Conservation (phyloP, 306 rosid genomes). For the Psophocarpus tetragonolobus region DNA sequence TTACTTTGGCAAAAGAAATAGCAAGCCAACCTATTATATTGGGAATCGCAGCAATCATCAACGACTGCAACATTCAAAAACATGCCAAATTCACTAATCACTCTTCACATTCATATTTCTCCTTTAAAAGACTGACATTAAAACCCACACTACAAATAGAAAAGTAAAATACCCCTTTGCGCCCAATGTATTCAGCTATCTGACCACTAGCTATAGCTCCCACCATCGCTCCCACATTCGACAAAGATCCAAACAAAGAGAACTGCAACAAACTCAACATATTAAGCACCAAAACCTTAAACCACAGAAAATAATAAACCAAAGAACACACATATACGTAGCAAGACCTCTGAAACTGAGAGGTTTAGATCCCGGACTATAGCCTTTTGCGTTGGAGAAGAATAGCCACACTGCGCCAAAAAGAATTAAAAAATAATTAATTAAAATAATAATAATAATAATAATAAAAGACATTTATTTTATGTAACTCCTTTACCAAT, state of each 20-base stretch:
- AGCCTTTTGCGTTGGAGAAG: conserved; percentile 75
- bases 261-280: conserved; percentile 41
- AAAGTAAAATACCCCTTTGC: conserved; percentile 70
- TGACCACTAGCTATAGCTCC: conserved; percentile 94
- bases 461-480: not conserved
- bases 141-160: not conserved
- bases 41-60: conserved; percentile 74
- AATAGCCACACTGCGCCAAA: conserved; percentile 64
- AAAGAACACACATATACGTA: not conserved
- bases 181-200: conserved; percentile 74
- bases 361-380: conserved; percentile 65
- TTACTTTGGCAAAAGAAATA: conserved; percentile 70
- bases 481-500: not conserved
- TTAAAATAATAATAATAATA: not conserved
- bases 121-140: not conserved
- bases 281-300: conserved; percentile 2
- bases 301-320: not conserved
- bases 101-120: not conserved
- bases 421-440: not conserved
- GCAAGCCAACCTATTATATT: conserved; percentile 78
- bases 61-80: conserved; percentile 56
- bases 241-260: conserved; percentile 77
- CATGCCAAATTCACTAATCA: not conserved
- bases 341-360: conserved; percentile 67
- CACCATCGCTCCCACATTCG: conserved; percentile 91